These are phyloP conservation scores for Fusarium lateritium DNA, from an alignment of 2,329 filamentous ascomycete species.

Conservation along the genomic window DNA sequence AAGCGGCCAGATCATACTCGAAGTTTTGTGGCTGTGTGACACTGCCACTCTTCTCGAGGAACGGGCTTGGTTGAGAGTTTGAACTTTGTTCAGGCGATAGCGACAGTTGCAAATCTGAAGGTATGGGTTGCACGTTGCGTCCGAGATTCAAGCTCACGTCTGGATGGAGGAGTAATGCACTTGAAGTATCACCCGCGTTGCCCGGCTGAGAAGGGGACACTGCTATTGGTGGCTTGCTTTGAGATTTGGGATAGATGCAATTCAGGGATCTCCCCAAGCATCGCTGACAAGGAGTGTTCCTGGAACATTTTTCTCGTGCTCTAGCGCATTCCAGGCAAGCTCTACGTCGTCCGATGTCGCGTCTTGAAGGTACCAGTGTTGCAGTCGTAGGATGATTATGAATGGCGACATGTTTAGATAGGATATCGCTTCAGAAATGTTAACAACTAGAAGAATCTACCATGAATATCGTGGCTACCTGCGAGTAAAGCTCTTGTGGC, in stretches of 20 bases:
- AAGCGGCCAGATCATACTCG: constrained; percentile 11
- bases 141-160: background rate
- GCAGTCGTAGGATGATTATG: constrained; percentile 1
- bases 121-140: background rate
- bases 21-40: constrained; percentile 1
- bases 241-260: constrained; percentile 20
- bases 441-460: rapidly evolving
- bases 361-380: background rate
- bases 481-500: constrained; percentile 37
- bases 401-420: constrained; percentile 11
- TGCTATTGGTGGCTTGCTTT: rapidly evolving
- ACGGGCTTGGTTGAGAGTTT: background rate
- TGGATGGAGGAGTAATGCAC: background rate
- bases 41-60: background rate
- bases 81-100: constrained; percentile 1
- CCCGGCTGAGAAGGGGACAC: background rate
- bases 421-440: constrained; percentile 2
- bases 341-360: constrained; percentile 3
- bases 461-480: constrained; percentile 20
- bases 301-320: constrained; percentile 36
- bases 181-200: background rate
- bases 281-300: constrained; percentile 25
- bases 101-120: background rate
- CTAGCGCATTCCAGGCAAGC: constrained; percentile 36
- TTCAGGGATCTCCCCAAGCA: constrained; percentile 20